A percentile compares a stretch with the other conserved stretches of the same genome.
Evolutionary conservation across 768 basidiomycete genomes (phyloP).

Genomic region (Leucosporidium yakuticum): DNA sequence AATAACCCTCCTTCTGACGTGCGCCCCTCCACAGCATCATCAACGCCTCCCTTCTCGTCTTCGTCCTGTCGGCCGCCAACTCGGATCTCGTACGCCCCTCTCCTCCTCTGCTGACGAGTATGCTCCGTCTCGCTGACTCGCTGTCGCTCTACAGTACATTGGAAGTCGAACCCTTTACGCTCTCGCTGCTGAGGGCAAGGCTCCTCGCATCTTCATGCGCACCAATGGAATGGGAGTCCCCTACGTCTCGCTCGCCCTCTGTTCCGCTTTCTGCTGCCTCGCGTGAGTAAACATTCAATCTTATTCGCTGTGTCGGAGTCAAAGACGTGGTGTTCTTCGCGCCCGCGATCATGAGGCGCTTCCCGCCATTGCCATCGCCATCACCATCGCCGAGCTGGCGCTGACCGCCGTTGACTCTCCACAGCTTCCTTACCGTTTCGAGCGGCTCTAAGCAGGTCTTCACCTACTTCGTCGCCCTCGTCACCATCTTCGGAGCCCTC

Average conservation of each 20-base stretch:
- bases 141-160: constrained; percentile 34
- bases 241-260: constrained; percentile 39
- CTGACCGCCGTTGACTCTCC: too few relatives aligned
- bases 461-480: constrained; percentile 43
- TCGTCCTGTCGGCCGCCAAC: constrained; percentile 38
- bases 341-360: too few relatives aligned
- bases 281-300: constrained; percentile 19
- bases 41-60: constrained; percentile 43
- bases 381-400: too few relatives aligned
- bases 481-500: constrained; percentile 39
- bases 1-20: background rate
- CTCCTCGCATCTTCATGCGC: constrained; percentile 44
- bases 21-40: constrained; percentile 43
- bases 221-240: constrained; percentile 43
- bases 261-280: constrained; percentile 40
- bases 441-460: constrained; percentile 40
- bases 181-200: constrained; percentile 43
- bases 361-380: too few relatives aligned
- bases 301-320: background rate
- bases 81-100: background rate
- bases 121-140: background rate
- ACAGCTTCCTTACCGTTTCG: constrained; percentile 40
- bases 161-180: constrained; percentile 45
- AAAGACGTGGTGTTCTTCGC: background rate
- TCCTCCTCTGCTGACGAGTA: background rate